Evolutionary conservation across 2,329 filamentous ascomycete species (phyloP).

Genomic region (Pseudogymnoascus sp.): DNA sequence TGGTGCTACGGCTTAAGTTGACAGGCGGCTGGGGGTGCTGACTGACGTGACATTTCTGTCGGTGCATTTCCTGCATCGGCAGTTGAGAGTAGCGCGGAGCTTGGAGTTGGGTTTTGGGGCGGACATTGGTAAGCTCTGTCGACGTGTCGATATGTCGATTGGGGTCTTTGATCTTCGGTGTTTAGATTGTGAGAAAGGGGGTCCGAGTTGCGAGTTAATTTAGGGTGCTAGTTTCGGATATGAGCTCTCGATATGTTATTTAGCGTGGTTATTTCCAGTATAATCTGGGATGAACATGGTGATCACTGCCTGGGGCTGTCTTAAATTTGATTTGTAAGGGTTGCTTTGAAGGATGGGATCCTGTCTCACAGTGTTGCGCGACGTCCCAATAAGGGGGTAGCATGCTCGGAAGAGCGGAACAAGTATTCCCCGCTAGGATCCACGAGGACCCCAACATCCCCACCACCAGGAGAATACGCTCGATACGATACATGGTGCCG

Average conservation of each 20-base stretch:
- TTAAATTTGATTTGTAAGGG: conserved; percentile 5
- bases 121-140: background rate
- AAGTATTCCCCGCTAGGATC: background rate
- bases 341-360: background rate
- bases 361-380: background rate
- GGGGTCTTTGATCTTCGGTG: background rate
- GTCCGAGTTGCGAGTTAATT: background rate
- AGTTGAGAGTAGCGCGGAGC: background rate
- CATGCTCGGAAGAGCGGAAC: background rate
- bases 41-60: background rate
- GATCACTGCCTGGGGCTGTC: background rate
- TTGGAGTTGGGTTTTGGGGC: background rate
- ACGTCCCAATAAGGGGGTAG: background rate
- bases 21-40: background rate
- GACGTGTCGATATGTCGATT: background rate
- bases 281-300: background rate
- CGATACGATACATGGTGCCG: background rate
- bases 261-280: background rate
- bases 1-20: background rate
- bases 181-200: background rate
- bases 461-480: background rate
- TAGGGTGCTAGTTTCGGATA: background rate
- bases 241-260: background rate
- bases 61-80: background rate
- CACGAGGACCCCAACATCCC: background rate